These are phyloP conservation scores for Theileria sp. DNA, from an alignment of 169 alveolate species.

Conservation along the genomic window DNA sequence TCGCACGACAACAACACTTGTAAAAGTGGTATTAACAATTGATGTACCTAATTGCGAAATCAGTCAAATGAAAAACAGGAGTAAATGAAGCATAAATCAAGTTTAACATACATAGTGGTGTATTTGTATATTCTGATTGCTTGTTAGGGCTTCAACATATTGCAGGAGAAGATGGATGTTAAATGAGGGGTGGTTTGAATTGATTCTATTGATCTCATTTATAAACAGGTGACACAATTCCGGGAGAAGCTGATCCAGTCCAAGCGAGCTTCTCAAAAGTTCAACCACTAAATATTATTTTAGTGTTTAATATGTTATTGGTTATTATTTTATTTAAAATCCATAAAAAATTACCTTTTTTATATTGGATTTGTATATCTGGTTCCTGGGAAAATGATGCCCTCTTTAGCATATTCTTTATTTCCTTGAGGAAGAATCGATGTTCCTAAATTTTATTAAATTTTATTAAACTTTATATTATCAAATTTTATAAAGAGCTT, in stretches of 20 bases:
- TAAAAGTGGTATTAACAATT: constrained; percentile 54
- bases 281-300: constrained; percentile 14
- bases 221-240: constrained; percentile 52
- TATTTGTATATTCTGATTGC: constrained; percentile 51
- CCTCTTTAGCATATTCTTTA: constrained; percentile 50
- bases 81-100: background rate
- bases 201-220: constrained; percentile 33
- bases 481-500: too few species aligned
- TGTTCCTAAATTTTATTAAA: constrained; percentile 39
- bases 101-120: constrained; percentile 43
- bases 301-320: too few species aligned
- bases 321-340: background rate
- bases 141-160: constrained; percentile 56
- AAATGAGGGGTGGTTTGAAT: constrained; percentile 20
- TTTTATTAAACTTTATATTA: too few species aligned
- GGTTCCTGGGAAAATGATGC: constrained; percentile 57
- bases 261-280: constrained; percentile 50
- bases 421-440: constrained; percentile 62
- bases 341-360: constrained; percentile 21
- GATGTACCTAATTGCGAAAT: constrained; percentile 29
- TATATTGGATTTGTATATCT: constrained; percentile 47
- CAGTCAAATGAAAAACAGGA: background rate
- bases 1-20: constrained; percentile 30
- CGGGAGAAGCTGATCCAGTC: constrained; percentile 65
- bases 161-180: constrained; percentile 22